Base-by-base conservation (phyloP, 2,329 filamentous ascomycete genomes). In the Claviceps pazoutovae region DNA sequence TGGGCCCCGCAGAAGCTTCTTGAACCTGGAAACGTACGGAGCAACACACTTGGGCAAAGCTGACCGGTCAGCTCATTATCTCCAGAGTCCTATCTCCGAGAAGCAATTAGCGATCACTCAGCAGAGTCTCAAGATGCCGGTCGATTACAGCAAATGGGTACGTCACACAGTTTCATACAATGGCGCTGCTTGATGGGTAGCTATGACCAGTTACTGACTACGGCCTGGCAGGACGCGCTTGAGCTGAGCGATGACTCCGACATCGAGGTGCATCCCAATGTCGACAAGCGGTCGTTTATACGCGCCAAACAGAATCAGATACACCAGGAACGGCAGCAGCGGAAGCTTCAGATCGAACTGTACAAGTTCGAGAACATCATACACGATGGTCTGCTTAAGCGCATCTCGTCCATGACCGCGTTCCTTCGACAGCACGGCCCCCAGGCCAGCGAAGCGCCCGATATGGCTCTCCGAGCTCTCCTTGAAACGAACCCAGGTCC, bases 221-320 rank as follows among this genome's bases (percentile, higher is more conserved):
- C 4, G 21, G 1, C 9, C 14, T 19, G 23, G 8, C 55, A 87
- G 83, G 86, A 97, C 66, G 84, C 86, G 54, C 80, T 98, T 64
- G 93, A 98, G 81, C 83, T 98, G 65, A 95, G 88, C 63, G 93
- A 98, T 70, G 93, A 98, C 71, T 96, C 89, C 49, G 93, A 98
- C 64, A 84, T 98, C 61, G 93, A 98, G 72, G 93, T 97, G 49
- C 93, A 98, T 69, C 93, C 93, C 55, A 98, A 98, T 66, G 93
- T 98, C 66, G 93, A 98, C 73, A 98, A 98, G 70, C 82, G 85
- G 49, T 97, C 91, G 55, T 98, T 98, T 70, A 98, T 98, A 67
- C 88, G 91, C 58, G 94, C 93, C 58, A 98, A 98, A 72, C 93
- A 97, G 73, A 85, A 83, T 61, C 90, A 98, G 71, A 98, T 98